phyloP scores from a whole-genome alignment of 176 grass and related monocot genomes.

The Carex parvula region DNA sequence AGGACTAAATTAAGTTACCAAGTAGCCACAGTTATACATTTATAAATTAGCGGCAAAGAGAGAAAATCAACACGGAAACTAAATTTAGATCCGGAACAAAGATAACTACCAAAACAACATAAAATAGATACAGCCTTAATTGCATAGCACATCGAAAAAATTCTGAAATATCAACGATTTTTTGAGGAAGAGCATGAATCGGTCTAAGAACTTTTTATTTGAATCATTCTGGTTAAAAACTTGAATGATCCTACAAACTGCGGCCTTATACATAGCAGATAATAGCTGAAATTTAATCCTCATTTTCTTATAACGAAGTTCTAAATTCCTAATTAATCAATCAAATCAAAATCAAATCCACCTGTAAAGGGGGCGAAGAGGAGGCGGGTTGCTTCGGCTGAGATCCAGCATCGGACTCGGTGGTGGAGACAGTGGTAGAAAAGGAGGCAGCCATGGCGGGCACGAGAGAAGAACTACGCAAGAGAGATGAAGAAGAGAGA shows the following conservation, averaged over 20 bases:
- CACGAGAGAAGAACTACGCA: background rate
- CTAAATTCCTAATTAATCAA: background rate
- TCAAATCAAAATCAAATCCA: constrained; percentile 2
- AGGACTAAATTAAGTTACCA: background rate
- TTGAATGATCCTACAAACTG: background rate
- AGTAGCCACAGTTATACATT: background rate
- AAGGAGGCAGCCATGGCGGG: constrained; percentile 15
- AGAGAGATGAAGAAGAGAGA: background rate
- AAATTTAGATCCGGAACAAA: background rate
- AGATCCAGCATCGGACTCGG: background rate
- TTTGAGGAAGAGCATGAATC: background rate
- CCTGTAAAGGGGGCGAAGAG: constrained; percentile 6
- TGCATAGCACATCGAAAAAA: background rate
- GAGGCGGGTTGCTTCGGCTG: background rate
- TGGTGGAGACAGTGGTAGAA: background rate
- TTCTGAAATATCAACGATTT: background rate
- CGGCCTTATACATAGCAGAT: background rate
- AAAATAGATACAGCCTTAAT: background rate
- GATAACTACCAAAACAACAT: background rate
- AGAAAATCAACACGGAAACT: background rate
- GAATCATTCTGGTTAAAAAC: background rate
- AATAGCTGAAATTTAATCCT: background rate
- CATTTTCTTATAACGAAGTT: background rate
- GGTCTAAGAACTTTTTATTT: background rate
- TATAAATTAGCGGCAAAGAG: background rate